Conservation (phyloP, 2,329 filamentous ascomycete species). For the Aspergillus phoenicis region DNA sequence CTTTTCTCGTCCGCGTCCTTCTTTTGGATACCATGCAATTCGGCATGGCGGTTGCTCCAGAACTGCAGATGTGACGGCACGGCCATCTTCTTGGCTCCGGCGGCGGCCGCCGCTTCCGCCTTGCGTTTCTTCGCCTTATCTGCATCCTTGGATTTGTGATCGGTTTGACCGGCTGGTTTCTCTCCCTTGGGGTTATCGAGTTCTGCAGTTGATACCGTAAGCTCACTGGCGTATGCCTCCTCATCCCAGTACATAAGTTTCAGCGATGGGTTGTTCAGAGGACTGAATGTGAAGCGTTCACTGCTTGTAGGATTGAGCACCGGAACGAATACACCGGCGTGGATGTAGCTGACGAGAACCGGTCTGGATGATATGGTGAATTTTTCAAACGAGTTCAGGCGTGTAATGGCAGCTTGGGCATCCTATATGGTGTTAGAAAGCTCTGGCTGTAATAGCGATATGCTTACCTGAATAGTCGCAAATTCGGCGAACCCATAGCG, state of each 20-base stretch:
- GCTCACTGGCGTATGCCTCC: constrained; percentile 69
- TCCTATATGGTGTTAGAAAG: constrained; percentile 49
- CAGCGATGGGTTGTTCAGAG: constrained; percentile 67
- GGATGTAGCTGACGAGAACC: constrained; percentile 73
- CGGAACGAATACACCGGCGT: constrained; percentile 81
- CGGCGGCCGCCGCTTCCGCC: constrained; percentile 42
- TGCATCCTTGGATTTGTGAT: constrained; percentile 37
- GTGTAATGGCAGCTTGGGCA: constrained; percentile 71
- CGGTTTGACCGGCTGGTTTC: constrained; percentile 26
- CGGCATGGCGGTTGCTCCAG: constrained; percentile 71
- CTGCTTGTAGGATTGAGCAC: constrained; percentile 64
- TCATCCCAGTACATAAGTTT: constrained; percentile 77
- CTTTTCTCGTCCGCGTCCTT: constrained; percentile 33
- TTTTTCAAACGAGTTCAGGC: constrained; percentile 70
- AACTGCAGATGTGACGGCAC: constrained; percentile 69
- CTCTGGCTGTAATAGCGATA: not conserved
- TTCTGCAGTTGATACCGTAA: constrained; percentile 59
- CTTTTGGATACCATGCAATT: constrained; percentile 59
- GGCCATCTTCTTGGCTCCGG: constrained; percentile 48
- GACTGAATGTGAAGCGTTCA: constrained; percentile 68
- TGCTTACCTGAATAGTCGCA: constrained; percentile 62
- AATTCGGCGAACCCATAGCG: constrained; percentile 86
- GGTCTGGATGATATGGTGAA: constrained; percentile 77
- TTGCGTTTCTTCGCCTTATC: constrained; percentile 53
- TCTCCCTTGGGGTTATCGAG: constrained; percentile 37